Conservation (phyloP, 2,329 filamentous ascomycete species). For the Simplicillium sp. region DNA sequence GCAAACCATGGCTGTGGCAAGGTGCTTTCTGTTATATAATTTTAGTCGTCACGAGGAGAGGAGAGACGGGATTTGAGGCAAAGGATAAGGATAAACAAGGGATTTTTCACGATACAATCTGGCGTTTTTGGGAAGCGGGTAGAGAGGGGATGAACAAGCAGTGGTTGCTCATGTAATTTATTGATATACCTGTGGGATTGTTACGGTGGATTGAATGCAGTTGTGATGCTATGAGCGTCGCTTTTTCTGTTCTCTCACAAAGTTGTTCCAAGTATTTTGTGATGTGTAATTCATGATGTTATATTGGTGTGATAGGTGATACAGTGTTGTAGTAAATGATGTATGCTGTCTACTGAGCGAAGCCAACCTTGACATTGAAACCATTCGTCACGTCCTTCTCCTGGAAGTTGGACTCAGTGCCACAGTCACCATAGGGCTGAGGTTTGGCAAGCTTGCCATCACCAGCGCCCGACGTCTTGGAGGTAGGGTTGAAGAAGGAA, state of each 20-base stretch:
- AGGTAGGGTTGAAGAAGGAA: constrained; percentile 7
- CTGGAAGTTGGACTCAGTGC: constrained; percentile 5
- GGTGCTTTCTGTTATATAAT: too few species aligned
- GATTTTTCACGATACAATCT: neutral
- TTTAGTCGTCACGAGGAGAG: neutral
- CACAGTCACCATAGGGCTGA: constrained; percentile 11
- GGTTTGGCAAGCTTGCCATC: constrained; percentile 5
- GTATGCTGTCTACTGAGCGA: neutral
- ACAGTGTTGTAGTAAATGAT: too few species aligned
- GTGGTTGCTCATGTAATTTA: neutral
- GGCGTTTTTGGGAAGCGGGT: neutral
- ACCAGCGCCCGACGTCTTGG: constrained; percentile 5
- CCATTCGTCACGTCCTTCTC: neutral
- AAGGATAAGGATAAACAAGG: too few species aligned
- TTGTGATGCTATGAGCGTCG: too few species aligned
- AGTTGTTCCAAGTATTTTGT: too few species aligned
- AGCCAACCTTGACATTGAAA: constrained; percentile 1
- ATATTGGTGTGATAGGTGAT: too few species aligned
- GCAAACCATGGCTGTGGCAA: too few species aligned
- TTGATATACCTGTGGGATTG: neutral
- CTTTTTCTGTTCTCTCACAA: too few species aligned
- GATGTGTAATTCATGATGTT: too few species aligned
- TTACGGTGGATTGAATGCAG: neutral
- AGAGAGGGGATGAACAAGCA: neutral
- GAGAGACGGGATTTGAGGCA: neutral